phyloP scores from a whole-genome alignment of 352 stramenopile species.

The Bremia lactucae region DNA sequence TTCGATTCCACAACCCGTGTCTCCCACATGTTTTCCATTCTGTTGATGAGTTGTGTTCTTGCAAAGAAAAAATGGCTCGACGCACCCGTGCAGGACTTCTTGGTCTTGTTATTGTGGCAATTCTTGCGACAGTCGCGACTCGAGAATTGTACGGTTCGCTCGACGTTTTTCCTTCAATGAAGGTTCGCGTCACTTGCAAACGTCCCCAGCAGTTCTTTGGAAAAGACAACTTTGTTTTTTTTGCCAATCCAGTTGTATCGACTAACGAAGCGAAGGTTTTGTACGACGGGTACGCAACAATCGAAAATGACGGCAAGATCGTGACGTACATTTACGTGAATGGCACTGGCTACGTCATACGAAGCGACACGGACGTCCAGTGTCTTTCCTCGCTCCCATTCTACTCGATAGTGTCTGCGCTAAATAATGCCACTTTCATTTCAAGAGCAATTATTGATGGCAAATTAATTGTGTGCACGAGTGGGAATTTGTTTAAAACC shows the following conservation, averaged over 20 bases:
- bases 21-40: too few relatives aligned
- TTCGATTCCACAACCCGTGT: too few relatives aligned
- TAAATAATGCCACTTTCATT: constrained; percentile 8
- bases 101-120: not conserved
- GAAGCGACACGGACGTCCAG: constrained; percentile 1
- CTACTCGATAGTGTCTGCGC: constrained; percentile 11
- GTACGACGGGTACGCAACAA: constrained; percentile 20
- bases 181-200: constrained; percentile 26
- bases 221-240: constrained; percentile 21
- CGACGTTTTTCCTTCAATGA: constrained; percentile 9
- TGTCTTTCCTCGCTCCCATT: constrained; percentile 18
- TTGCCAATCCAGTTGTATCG: constrained; percentile 19
- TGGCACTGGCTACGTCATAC: constrained; percentile 11
- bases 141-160: not conserved
- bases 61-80: not conserved
- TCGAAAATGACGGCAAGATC: constrained; percentile 5
- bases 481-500: constrained; percentile 19
- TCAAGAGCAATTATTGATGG: constrained; percentile 5
- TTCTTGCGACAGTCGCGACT: not conserved
- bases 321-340: constrained; percentile 20
- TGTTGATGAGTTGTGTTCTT: not conserved
- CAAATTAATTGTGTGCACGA: constrained; percentile 11
- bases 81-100: not conserved
- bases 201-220: constrained; percentile 21
- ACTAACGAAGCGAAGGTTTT: constrained; percentile 7